phyloP scores from a whole-genome alignment of 495 filamentous ascomycete species.

The Hyaloscypha bicolor region DNA sequence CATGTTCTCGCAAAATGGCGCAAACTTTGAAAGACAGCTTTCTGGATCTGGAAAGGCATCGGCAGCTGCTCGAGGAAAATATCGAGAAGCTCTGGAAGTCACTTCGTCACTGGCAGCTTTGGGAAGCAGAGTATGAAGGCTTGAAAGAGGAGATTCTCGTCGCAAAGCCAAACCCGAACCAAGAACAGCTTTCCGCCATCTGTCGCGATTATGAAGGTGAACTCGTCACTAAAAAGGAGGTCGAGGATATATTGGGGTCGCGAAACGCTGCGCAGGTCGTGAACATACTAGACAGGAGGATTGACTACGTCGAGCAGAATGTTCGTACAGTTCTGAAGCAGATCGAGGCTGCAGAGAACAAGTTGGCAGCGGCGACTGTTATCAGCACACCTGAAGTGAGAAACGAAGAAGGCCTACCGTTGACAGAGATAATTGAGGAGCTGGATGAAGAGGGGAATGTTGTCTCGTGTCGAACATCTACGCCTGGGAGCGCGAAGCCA shows the following conservation, averaged over 20 bases:
- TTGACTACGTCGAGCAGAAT: slow-evolving; percentile 90
- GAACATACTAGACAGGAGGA: slow-evolving; percentile 69
- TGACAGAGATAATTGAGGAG: slow-evolving; percentile 88
- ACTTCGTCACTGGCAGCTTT: slow-evolving; percentile 83
- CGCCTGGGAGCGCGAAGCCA: slow-evolving; percentile 60
- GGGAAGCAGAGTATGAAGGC: slow-evolving; percentile 88
- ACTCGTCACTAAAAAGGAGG: slow-evolving; percentile 53
- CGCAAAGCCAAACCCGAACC: slow-evolving; percentile 48
- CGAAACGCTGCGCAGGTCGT: slow-evolving; percentile 59
- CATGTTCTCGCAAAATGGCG: slow-evolving; percentile 16
- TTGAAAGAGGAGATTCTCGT: slow-evolving; percentile 75
- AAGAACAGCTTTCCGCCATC: slow-evolving; percentile 54
- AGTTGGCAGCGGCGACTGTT: slow-evolving; percentile 54
- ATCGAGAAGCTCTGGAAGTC: slow-evolving; percentile 73
- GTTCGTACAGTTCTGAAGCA: slow-evolving; percentile 68
- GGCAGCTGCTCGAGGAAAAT: slow-evolving; percentile 73
- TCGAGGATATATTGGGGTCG: slow-evolving; percentile 63
- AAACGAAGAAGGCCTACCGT: slow-evolving; percentile 68
- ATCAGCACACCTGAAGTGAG: slow-evolving; percentile 48
- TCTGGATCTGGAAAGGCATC: slow-evolving; percentile 70
- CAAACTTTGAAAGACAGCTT: slow-evolving; percentile 45
- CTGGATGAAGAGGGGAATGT: slow-evolving; percentile 91
- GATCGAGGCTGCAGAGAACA: slow-evolving; percentile 67
- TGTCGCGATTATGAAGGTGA: slow-evolving; percentile 44
- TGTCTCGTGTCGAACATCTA: slow-evolving; percentile 62